Evolutionary conservation across 1,139 yeast species (phyloP), one percentile per base, ranked within the genome.

Genomic region (Yamadazyma atlantica): DNA sequence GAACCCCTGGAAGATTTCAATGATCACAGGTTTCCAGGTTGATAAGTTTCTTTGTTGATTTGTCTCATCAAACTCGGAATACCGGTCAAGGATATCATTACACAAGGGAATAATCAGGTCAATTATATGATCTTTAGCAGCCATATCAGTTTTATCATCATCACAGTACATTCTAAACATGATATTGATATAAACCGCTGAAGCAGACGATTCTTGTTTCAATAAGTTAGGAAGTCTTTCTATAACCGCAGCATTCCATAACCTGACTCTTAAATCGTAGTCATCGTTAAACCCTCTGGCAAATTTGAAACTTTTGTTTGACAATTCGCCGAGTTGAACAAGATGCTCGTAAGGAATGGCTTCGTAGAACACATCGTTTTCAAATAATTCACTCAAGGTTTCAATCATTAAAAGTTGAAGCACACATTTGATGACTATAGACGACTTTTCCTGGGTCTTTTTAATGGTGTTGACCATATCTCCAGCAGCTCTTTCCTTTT

Each of bases 171-270:
- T 68, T 50, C 85, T 74, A 69, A 92, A 85, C 71, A 87, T 73
- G 34, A 89, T 76, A 49, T 84, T 82, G 46, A 92, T 80, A 58
- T 82, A 85, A 1, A 89, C 95, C 2, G 95, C 92, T 1, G 96
- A 85, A 0, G 97, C 80, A 16, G 89, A 81, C 0, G 95, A 82
- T 60, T 94, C 98, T 61, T 94, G 98, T 51, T 87, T 86, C 50
- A 90, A 68, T 50, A 94, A 67, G 54, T 92, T 94, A 16, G 99
- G 98, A 44, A 90, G 73, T 55, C 92, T 85, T 54, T 88, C 95
- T 64, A 90, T 92, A 26, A 89, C 82, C 2, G 97, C 96, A 8
- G 94, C 88, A 54, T 88, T 86, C 83, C 95, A 90, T 35, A 94
- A 69, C 46, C 95, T 71, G 15, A 86, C 85, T 48, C 99, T 72